A percentile compares a stretch with the other conserved stretches of the same genome.
phyloP scores from a whole-genome alignment of 1,284 basidiomycete genomes.

The Leccinum pachyderme region DNA sequence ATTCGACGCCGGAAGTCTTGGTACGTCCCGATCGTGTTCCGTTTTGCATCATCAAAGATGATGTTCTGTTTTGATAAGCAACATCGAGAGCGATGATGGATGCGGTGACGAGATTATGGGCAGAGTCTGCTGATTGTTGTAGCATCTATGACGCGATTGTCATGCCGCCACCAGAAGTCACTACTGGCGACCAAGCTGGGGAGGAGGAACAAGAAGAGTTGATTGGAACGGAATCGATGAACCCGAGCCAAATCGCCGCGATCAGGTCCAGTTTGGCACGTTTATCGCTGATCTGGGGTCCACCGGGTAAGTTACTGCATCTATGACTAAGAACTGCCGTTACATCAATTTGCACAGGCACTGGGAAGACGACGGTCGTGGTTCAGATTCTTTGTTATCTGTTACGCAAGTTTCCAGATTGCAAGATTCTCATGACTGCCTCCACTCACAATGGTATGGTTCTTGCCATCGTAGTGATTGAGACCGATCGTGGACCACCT shows the following conservation, averaged over 20 bases:
- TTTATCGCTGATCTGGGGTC: conserved; percentile 63
- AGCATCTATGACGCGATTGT: conserved; percentile 48
- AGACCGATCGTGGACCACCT: not conserved
- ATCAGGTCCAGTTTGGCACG: conserved; percentile 41
- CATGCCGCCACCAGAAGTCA: conserved; percentile 18
- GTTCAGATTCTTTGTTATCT: conserved; percentile 54
- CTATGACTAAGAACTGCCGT: not conserved
- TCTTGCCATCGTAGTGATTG: not conserved
- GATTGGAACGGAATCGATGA: conserved; percentile 36
- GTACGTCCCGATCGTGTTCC: conserved; percentile 29
- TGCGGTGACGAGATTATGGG: conserved; percentile 48
- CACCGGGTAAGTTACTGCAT: conserved; percentile 45
- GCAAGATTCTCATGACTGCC: conserved; percentile 62
- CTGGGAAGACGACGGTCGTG: conserved; percentile 68
- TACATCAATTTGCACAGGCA: conserved; percentile 39
- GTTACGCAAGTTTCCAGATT: conserved; percentile 36
- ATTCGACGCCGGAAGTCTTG: conserved; percentile 58
- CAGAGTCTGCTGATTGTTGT: conserved; percentile 46
- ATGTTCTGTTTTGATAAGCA: conserved; percentile 33
- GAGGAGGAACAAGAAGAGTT: conserved; percentile 17
- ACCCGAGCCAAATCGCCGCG: conserved; percentile 52
- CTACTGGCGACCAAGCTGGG: not conserved
- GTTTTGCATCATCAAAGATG: not conserved
- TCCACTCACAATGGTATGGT: conserved; percentile 61
- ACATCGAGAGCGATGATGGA: conserved; percentile 64